A percentile compares a stretch with the other conserved stretches of the same genome.
Evolutionary conservation across 768 basidiomycete genomes (phyloP).

Genomic region (Mycena leptocephala): DNA sequence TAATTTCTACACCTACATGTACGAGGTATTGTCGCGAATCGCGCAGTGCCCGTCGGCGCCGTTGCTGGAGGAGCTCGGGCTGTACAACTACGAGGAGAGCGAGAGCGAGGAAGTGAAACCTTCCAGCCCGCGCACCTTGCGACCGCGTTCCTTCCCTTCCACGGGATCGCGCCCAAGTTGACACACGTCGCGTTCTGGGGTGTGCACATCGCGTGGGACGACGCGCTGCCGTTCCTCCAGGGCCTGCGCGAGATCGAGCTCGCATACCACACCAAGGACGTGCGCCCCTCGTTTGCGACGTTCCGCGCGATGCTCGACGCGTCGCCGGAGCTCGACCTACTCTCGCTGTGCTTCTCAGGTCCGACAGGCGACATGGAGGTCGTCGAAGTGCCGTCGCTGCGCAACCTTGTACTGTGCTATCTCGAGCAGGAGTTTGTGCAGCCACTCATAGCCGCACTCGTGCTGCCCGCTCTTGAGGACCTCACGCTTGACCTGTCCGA

Average conservation of each 20-base stretch:
- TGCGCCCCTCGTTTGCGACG: slow-evolving; percentile 71
- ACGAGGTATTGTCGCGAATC: slow-evolving; percentile 59
- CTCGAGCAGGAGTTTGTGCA: slow-evolving; percentile 56
- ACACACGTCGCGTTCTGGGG: slow-evolving; percentile 72
- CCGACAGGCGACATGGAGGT: slow-evolving; percentile 61
- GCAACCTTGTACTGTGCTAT: slow-evolving; percentile 56
- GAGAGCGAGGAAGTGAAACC: slow-evolving; percentile 48
- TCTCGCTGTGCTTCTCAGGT: slow-evolving; percentile 73
- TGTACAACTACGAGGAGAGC: slow-evolving; percentile 71
- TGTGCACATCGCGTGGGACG: slow-evolving; percentile 79
- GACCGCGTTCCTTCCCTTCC: slow-evolving; percentile 65
- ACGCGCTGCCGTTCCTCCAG: slow-evolving; percentile 58
- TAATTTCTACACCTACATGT: slow-evolving; percentile 64
- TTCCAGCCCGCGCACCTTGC: slow-evolving; percentile 61
- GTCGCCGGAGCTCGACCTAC: slow-evolving; percentile 68
- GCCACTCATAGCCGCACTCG: slow-evolving; percentile 57
- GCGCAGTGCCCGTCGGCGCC: slow-evolving; percentile 65
- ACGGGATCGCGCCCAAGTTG: slow-evolving; percentile 70
- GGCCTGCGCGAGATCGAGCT: slow-evolving; percentile 70
- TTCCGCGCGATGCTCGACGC: slow-evolving; percentile 67
- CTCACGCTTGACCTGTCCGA: slow-evolving; percentile 73
- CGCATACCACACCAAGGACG: slow-evolving; percentile 74
- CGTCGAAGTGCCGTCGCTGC: slow-evolving; percentile 59
- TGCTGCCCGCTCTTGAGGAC: slow-evolving; percentile 55
- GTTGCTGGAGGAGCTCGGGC: slow-evolving; percentile 65